A percentile compares a stretch with the other conserved stretches of the same genome.
Evolutionary conservation across 345 rosid species (phyloP).

Genomic region (Rhizophora mangle): DNA sequence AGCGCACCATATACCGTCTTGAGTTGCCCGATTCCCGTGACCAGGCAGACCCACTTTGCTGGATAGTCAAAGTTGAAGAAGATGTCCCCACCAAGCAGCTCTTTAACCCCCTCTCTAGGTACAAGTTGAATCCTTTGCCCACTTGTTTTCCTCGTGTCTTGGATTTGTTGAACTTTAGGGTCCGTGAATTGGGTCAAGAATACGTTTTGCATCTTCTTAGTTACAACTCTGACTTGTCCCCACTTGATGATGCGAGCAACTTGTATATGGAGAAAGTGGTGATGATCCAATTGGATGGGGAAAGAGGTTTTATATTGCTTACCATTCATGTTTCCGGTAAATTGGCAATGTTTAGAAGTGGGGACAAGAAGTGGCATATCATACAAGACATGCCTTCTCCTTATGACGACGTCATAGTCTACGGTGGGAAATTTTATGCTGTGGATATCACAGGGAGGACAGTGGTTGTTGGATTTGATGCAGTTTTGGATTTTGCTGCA

Average conservation of each 20-base stretch:
- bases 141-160: conserved; percentile 42
- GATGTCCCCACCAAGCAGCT: conserved; percentile 37
- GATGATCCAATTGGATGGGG: conserved; percentile 34
- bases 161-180: conserved; percentile 40
- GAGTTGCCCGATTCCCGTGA: conserved; percentile 21
- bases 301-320: conserved; percentile 54
- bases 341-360: conserved; percentile 66
- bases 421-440: conserved; percentile 54
- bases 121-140: conserved; percentile 32
- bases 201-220: conserved; percentile 55
- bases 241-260: conserved; percentile 29
- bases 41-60: conserved; percentile 30
- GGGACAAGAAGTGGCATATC: conserved; percentile 60
- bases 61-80: conserved; percentile 73
- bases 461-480: conserved; percentile 48
- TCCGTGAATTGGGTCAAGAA: conserved; percentile 63
- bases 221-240: conserved; percentile 16
- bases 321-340: conserved; percentile 88
- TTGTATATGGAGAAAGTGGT: conserved; percentile 78
- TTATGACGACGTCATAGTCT: conserved; percentile 74
- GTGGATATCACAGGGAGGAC: conserved; percentile 73
- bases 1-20: conserved; percentile 57
- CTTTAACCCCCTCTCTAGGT: conserved; percentile 62
- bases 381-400: conserved; percentile 74
- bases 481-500: conserved; percentile 33